phyloP scores from a whole-genome alignment of 2,329 filamentous ascomycete species.

The Colletotrichum musicola region DNA sequence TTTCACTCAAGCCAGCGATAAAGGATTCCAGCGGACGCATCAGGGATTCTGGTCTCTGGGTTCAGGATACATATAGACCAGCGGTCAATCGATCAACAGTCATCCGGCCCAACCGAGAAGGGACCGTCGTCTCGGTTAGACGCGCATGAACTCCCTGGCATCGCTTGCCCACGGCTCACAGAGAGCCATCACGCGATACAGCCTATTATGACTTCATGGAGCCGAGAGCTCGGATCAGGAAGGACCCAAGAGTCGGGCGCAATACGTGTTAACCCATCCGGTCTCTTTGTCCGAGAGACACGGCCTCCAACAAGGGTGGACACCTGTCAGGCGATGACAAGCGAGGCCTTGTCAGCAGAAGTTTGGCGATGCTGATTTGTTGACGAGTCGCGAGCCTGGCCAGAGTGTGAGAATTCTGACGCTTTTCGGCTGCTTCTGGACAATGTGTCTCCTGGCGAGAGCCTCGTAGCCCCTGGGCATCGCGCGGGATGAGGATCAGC shows the following conservation, averaged over 20 bases:
- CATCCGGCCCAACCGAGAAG: background rate
- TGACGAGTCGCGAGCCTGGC: background rate
- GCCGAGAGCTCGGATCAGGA: conserved; percentile 29
- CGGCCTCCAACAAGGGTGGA: background rate
- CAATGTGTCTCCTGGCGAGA: background rate
- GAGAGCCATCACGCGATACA: conserved; percentile 27
- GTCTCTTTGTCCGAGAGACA: conserved; percentile 7
- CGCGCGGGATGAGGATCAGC: conserved; percentile 25
- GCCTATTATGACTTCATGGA: conserved; percentile 27
- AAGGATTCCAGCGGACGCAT: too few species aligned
- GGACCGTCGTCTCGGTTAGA: background rate
- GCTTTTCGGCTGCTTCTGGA: background rate
- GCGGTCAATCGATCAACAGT: background rate
- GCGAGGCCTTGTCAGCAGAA: conserved; percentile 5
- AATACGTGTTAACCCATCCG: conserved; percentile 15
- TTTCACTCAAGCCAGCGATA: too few species aligned
- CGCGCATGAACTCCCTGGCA: background rate
- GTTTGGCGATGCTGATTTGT: conserved; percentile 11
- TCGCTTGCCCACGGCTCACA: conserved; percentile 31
- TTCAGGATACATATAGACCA: too few species aligned
- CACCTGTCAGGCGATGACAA: background rate
- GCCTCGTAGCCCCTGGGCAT: background rate
- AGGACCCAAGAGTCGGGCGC: conserved; percentile 21
- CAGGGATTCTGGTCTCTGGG: too few species aligned
- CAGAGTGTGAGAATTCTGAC: background rate